A percentile compares a stretch with the other conserved stretches of the same genome.
Conservation (phyloP, 2,329 filamentous ascomycete genomes). For the Thermothelomyces thermophilus region DNA sequence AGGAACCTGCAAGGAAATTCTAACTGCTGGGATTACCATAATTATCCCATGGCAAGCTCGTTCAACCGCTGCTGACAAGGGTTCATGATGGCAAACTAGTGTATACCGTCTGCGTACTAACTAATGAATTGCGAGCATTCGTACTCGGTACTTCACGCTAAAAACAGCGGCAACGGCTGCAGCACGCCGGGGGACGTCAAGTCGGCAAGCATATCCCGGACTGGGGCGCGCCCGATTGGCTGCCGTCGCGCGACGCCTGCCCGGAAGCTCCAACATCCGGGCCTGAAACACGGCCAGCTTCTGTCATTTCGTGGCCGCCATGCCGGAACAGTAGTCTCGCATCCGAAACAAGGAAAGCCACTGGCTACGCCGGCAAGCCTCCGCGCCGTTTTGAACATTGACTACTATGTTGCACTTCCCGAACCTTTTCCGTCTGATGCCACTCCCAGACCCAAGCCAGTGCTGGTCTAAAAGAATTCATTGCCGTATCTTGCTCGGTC, state of each 20-base stretch:
- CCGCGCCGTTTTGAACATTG: constrained; percentile 21
- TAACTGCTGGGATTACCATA: no score
- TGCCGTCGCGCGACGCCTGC: neutral
- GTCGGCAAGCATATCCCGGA: neutral
- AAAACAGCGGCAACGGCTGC: no score
- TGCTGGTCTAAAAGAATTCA: constrained; percentile 16
- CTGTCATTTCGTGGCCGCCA: neutral
- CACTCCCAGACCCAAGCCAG: neutral
- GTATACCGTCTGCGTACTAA: no score
- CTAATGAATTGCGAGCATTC: no score
- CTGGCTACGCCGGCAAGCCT: constrained; percentile 18
- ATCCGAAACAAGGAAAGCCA: constrained; percentile 21
- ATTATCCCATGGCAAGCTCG: no score
- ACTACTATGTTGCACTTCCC: constrained; percentile 22
- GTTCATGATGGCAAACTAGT: no score
- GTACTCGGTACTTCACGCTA: no score
- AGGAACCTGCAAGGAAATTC: no score
- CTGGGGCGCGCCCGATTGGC: neutral
- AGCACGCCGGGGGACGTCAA: neutral
- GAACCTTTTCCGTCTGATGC: constrained; percentile 19
- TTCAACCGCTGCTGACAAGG: no score
- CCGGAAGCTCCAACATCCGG: constrained; percentile 11
- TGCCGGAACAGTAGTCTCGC: constrained; percentile 14
- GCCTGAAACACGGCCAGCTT: constrained; percentile 11
- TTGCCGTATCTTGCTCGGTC: constrained; percentile 8